These are phyloP conservation scores for Gaeumannomyces sp. DNA, from an alignment of 2,329 filamentous ascomycete species.

Conservation along the genomic window DNA sequence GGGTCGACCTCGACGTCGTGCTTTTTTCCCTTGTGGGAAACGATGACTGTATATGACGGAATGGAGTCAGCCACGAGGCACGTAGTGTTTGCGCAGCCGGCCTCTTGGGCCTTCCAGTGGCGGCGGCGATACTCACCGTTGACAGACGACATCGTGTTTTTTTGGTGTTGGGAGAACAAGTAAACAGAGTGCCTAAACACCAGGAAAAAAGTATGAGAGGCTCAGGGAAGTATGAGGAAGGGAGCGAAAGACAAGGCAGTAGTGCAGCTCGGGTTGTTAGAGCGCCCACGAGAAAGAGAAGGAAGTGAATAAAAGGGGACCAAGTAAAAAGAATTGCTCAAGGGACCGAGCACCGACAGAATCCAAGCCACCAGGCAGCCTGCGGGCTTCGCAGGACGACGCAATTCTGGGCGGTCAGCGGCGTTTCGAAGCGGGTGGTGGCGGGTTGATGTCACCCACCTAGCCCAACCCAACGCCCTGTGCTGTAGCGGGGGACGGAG, in stretches of 20 bases:
- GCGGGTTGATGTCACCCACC: conserved; percentile 4
- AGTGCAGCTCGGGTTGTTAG: too few species aligned
- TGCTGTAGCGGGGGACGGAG: too few species aligned
- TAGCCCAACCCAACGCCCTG: background rate
- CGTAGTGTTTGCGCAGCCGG: background rate
- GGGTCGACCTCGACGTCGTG: conserved; percentile 91
- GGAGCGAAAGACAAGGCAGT: background rate
- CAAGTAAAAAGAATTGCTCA: background rate
- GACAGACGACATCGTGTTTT: conserved; percentile 1
- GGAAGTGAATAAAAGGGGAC: background rate
- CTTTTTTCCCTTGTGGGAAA: conserved; percentile 94
- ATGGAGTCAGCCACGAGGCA: background rate
- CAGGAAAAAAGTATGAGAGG: background rate
- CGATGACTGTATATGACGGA: conserved; percentile 56
- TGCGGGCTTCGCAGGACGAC: background rate
- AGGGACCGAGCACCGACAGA: background rate
- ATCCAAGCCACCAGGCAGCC: background rate
- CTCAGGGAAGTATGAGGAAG: background rate
- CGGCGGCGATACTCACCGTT: background rate
- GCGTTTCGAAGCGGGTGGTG: background rate
- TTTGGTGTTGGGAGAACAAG: background rate
- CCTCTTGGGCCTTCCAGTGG: background rate
- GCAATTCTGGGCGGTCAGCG: conserved; percentile 1
- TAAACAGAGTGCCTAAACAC: background rate
- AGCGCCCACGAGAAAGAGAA: background rate